These are phyloP conservation scores for Fusarium stilboides DNA, from an alignment of 2,329 filamentous ascomycete species.

Conservation along the genomic window DNA sequence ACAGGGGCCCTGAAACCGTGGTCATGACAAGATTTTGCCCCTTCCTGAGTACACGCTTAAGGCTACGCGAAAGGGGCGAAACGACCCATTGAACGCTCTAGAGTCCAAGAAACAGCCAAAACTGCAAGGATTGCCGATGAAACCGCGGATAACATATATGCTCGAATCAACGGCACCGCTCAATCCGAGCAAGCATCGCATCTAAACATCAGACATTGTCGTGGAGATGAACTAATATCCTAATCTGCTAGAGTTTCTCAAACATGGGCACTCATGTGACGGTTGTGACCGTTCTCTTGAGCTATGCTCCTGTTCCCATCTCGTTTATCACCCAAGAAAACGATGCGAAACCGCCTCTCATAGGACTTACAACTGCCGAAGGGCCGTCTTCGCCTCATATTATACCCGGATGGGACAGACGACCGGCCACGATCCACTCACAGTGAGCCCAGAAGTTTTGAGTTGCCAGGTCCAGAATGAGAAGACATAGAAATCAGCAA, in stretches of 20 bases:
- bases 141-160: constrained; percentile 7
- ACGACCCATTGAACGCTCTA: not conserved
- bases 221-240: not conserved
- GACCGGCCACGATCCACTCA: constrained; percentile 28
- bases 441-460: constrained; percentile 14
- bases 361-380: constrained; percentile 22
- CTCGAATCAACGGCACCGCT: not conserved
- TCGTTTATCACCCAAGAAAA: constrained; percentile 30
- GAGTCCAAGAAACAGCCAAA: constrained; percentile 6
- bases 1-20: constrained; percentile 37
- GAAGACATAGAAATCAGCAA: not conserved
- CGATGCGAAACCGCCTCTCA: constrained; percentile 36
- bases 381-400: constrained; percentile 10
- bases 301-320: constrained; percentile 28
- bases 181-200: not conserved
- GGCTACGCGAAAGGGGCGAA: constrained; percentile 27
- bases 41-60: not conserved
- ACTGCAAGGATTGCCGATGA: not conserved
- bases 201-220: not conserved
- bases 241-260: not conserved
- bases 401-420: constrained; percentile 27
- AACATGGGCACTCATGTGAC: not conserved
- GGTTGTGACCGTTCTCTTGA: not conserved
- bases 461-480: constrained; percentile 7
- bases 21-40: constrained; percentile 7